phyloP scores from a whole-genome alignment of 1,284 basidiomycete species.

The Pseudozyma thailandica region DNA sequence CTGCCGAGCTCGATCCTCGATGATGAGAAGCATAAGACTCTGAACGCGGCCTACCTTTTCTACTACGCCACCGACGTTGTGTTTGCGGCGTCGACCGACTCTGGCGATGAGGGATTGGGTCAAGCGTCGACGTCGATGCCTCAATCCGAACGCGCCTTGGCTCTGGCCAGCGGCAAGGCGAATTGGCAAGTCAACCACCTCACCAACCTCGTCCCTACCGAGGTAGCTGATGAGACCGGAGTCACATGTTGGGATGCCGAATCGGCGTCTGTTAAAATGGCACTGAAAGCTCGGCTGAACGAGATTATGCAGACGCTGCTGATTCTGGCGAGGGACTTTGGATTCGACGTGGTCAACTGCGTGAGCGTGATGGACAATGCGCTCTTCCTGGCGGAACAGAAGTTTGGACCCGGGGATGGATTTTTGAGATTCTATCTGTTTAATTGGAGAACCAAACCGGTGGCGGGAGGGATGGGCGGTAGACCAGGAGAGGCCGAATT shows the following conservation, averaged over 20 bases:
- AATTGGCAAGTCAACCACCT: conserved; percentile 50
- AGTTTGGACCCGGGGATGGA: conserved; percentile 92
- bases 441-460: conserved; percentile 63
- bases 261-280: conserved; percentile 74
- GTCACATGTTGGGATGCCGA: conserved; percentile 63
- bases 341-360: conserved; percentile 96
- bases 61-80: conserved; percentile 76
- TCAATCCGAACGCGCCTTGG: conserved; percentile 24
- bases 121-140: conserved; percentile 14
- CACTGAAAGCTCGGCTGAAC: conserved; percentile 78
- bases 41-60: conserved; percentile 91
- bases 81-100: conserved; percentile 16
- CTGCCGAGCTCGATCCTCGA: conserved; percentile 88
- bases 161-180: conserved; percentile 19
- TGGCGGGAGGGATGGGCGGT: conserved; percentile 63
- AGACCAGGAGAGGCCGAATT: conserved; percentile 60
- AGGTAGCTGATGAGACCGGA: conserved; percentile 52
- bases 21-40: conserved; percentile 71
- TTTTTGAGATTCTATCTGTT: conserved; percentile 87
- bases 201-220: conserved; percentile 48
- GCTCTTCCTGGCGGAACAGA: conserved; percentile 77
- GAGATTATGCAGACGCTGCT: conserved; percentile 81
- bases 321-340: conserved; percentile 79
- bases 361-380: conserved; percentile 94
- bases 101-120: background rate